These are phyloP conservation scores for Penicillium sp. DNA, from an alignment of 2,329 filamentous ascomycete species.

Conservation along the genomic window DNA sequence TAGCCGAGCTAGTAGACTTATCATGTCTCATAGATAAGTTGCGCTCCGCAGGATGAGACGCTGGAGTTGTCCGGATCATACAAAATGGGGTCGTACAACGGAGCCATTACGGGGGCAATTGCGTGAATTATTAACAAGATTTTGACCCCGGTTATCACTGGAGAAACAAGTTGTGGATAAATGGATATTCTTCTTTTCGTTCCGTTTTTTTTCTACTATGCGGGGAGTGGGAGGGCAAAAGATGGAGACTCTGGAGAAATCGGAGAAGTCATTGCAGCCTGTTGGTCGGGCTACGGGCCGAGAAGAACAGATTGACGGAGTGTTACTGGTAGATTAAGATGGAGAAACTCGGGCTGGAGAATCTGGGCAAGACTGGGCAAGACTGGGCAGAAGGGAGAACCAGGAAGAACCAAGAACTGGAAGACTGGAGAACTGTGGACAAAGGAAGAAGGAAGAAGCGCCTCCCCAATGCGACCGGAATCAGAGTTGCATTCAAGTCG, in stretches of 20 bases:
- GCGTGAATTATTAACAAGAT: conserved; percentile 8
- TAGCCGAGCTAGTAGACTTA: conserved; percentile 23
- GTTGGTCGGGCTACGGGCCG: conserved; percentile 6
- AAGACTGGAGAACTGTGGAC: conserved; percentile 6
- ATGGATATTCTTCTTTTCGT: not conserved
- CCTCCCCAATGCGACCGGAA: conserved; percentile 20
- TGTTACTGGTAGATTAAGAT: not conserved
- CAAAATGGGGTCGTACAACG: conserved; percentile 5
- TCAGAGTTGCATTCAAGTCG: conserved; percentile 24
- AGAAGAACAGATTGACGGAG: not conserved
- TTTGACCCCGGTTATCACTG: not conserved
- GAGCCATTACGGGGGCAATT: conserved; percentile 9
- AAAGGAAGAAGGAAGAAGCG: conserved; percentile 6
- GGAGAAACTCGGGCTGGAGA: not conserved
- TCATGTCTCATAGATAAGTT: conserved; percentile 20
- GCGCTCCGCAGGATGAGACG: conserved; percentile 4
- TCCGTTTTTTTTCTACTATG: not conserved
- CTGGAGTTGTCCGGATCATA: conserved; percentile 2
- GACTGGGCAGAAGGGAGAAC: not conserved
- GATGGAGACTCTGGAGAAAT: conserved; percentile 17
- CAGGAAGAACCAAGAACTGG: not conserved
- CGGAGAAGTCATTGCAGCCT: conserved; percentile 10
- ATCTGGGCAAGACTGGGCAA: conserved; percentile 4
- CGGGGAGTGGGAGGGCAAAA: conserved; percentile 14
- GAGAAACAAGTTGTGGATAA: conserved; percentile 9